Conservation (phyloP, 768 basidiomycete genomes). For the Kwoniella dendrophila region DNA sequence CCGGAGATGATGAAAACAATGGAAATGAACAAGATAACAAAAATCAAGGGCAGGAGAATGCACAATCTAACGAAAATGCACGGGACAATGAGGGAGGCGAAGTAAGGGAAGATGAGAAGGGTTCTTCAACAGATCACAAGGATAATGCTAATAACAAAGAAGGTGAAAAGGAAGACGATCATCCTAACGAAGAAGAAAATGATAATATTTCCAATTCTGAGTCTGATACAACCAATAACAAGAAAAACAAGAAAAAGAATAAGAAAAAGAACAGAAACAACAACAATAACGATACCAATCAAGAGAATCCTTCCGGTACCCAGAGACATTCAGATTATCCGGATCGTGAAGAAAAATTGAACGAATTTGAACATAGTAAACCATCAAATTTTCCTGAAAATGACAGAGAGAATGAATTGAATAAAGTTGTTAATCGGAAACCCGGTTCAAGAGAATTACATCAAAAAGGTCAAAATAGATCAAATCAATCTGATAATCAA, state of each 20-base stretch:
- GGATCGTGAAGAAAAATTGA: not conserved
- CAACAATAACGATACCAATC: not conserved
- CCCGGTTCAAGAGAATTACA: constrained; percentile 8
- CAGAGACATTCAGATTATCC: not conserved
- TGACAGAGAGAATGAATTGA: constrained; percentile 7
- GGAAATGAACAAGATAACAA: constrained; percentile 4
- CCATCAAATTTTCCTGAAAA: constrained; percentile 12
- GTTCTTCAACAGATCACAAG: not conserved
- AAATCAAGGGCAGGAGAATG: not conserved
- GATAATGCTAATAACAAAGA: not conserved
- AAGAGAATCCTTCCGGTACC: not conserved
- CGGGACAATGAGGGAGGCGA: not conserved
- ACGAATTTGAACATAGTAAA: constrained; percentile 11
- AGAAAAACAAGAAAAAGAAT: not conserved
- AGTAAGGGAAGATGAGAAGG: not conserved
- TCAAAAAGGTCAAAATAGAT: constrained; percentile 5
- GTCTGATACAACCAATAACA: not conserved
- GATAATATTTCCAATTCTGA: not conserved
- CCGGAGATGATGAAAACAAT: constrained; percentile 5
- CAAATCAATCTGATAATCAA: not conserved
- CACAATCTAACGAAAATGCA: not conserved
- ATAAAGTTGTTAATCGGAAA: constrained; percentile 11
- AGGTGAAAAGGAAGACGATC: not conserved
- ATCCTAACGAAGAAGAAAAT: not conserved
- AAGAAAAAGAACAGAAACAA: not conserved